A percentile compares a stretch with the other conserved stretches of the same genome.
These are phyloP conservation scores for Arthrobotrys megalospora DNA, from an alignment of 2,329 filamentous ascomycete species.

Conservation along the genomic window DNA sequence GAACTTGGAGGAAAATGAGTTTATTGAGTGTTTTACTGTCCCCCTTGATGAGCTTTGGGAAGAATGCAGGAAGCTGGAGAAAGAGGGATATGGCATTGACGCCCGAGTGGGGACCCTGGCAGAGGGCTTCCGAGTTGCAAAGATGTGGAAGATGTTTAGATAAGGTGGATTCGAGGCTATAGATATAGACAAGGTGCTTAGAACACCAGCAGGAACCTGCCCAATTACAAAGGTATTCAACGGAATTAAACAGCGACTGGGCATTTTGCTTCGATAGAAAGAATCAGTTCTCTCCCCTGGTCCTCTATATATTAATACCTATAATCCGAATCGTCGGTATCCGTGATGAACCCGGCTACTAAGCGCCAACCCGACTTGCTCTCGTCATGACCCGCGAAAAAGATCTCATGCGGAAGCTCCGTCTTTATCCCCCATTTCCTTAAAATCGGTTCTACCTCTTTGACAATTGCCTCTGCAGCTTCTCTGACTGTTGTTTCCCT, in stretches of 20 bases:
- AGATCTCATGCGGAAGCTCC: constrained; percentile 5
- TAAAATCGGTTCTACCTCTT: constrained; percentile 20
- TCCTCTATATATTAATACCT: too few species aligned
- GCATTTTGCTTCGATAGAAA: too few species aligned
- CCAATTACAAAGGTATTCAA: too few species aligned
- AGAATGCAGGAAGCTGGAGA: constrained; percentile 69
- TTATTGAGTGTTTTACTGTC: constrained; percentile 72
- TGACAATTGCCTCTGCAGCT: constrained; percentile 9
- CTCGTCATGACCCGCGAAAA: neutral
- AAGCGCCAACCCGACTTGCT: neutral
- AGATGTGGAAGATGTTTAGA: constrained; percentile 66
- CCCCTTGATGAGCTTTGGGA: constrained; percentile 69
- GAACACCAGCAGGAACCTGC: too few species aligned
- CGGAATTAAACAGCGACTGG: too few species aligned
- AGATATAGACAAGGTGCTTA: too few species aligned
- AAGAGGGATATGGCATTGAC: constrained; percentile 68
- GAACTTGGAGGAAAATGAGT: constrained; percentile 71
- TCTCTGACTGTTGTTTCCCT: constrained; percentile 19
- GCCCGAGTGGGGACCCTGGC: constrained; percentile 67
- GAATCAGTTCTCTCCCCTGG: too few species aligned
- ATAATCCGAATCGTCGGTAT: neutral
- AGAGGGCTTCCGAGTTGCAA: constrained; percentile 67
- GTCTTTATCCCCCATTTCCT: constrained; percentile 3
- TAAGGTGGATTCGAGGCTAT: too few species aligned
- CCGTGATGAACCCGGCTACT: neutral